Base-by-base conservation (phyloP, 2,329 filamentous ascomycete genomes). In the Coniosporium tulheliwenetii region DNA sequence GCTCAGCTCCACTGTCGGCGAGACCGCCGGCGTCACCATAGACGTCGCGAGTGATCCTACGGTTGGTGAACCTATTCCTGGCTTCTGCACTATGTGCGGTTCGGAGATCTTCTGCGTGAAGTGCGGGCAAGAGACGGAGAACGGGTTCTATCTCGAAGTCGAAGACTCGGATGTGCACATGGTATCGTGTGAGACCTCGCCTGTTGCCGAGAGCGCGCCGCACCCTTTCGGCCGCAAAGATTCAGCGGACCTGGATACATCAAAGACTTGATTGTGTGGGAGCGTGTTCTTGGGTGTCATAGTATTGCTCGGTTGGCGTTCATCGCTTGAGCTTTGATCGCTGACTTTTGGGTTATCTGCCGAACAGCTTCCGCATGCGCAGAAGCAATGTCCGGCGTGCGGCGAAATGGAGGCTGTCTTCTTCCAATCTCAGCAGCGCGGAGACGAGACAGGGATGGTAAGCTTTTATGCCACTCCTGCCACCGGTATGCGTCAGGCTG, bases 401-500 rank as follows among this genome's bases (percentile, higher is more conserved):
- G 73, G 75, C 49, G 82, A 91, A 61, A 77, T 78, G 51, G 87
- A 96, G 65, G 86, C 87, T 37, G 93, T 98, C 44, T 98, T 94
- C 67, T 98, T 98, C 70, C 91, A 98, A 67, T 95, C 87, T 46
- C 91, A 98, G 60, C 87, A 96, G 68, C 82, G 91, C 63, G 94
- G 82, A 51, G 85, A 85, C 38, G 87, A 96, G 63, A 98, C 91
- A 36, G 91, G 91, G 67, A 98, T 98, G 91, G 91, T 96, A 64
- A 71, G 82, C 50, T 39, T 30, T 33, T 26, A 26, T 26, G 35
- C 36, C 33, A 35, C 32, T 34, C 30, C 35, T 54, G 40, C 37
- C 35, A 39, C 19, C 14, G n/a, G 8, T 36, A 8, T 32, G 19
- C 36, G 19, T 26, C 19, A 26, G 19, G 19, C 19, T 26, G 19